These are phyloP conservation scores for Leishmania mexicana DNA, from an alignment of 208 protist species.

Conservation along the genomic window DNA sequence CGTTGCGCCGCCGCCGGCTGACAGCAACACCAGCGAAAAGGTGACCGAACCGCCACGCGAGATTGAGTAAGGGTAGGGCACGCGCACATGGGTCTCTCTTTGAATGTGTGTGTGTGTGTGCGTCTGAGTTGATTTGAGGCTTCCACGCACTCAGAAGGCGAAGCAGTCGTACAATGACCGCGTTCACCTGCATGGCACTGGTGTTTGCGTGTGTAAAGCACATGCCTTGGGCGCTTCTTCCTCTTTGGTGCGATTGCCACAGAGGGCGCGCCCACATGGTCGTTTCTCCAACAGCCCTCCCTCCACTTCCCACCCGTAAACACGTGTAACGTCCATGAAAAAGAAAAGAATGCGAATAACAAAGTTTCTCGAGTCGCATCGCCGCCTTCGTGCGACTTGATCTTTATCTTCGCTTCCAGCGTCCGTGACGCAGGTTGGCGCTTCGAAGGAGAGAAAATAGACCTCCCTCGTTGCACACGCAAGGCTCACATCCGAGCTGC, in stretches of 20 bases:
- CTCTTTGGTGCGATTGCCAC: not conserved
- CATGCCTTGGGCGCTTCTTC: not conserved
- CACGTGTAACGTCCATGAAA: not conserved
- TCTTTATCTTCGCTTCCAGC: not conserved
- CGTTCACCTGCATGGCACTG: not conserved
- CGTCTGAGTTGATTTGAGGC: not conserved
- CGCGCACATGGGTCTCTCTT: not conserved
- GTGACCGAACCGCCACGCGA: not conserved
- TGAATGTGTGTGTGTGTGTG: not conserved
- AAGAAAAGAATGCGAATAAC: not conserved
- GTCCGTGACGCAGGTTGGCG: not conserved
- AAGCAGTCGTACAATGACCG: not conserved
- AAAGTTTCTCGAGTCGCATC: not conserved
- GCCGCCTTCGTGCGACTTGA: not conserved
- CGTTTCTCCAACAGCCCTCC: not conserved
- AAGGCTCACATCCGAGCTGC: not conserved
- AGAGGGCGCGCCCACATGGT: not conserved
- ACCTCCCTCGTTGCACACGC: not conserved
- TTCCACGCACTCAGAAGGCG: not conserved
- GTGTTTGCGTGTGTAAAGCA: not conserved
- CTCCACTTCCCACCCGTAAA: not conserved
- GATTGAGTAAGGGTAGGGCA: not conserved
- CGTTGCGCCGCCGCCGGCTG: slow-evolving; percentile 27
- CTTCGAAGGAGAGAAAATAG: not conserved
- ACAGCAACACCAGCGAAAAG: not conserved